Conservation (phyloP, 2,329 filamentous ascomycete species). For the Alternaria metachromatica region DNA sequence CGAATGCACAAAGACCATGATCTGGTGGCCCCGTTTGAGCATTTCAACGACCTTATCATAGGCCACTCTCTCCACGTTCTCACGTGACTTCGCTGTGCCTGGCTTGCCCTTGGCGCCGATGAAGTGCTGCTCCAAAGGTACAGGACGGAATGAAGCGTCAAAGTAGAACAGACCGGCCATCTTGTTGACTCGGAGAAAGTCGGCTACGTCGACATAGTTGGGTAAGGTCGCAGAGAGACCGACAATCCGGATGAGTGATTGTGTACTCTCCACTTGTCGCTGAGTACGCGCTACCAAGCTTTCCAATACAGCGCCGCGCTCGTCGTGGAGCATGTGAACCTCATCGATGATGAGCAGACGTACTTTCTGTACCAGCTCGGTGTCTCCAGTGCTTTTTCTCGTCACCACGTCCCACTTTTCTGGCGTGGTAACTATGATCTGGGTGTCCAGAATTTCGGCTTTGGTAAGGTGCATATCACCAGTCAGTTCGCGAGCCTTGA, state of each 20-base stretch:
- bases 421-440: conserved; percentile 97
- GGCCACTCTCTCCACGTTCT: conserved; percentile 84
- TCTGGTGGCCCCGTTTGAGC: conserved; percentile 88
- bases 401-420: conserved; percentile 99
- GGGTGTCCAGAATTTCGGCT: conserved; percentile 90
- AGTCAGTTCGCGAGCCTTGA: conserved; percentile 91
- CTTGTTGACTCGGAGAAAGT: conserved; percentile 95
- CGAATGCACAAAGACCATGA: conserved; percentile 99
- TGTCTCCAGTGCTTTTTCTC: conserved; percentile 94
- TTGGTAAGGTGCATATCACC: conserved; percentile 99
- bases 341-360: conserved; percentile 96
- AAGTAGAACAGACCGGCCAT: conserved; percentile 96
- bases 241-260: conserved; percentile 94
- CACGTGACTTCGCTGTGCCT: conserved; percentile 78
- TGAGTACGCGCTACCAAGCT: conserved; percentile 94
- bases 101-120: conserved; percentile 93
- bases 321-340: conserved; percentile 99
- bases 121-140: conserved; percentile 96
- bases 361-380: conserved; percentile 96
- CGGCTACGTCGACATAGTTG: conserved; percentile 95
- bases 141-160: conserved; percentile 91
- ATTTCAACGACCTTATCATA: conserved; percentile 97
- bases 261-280: conserved; percentile 95
- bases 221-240: conserved; percentile 94
- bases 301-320: conserved; percentile 93